Base-by-base conservation (phyloP, 1,284 basidiomycete species). In the Gomphus bonarii region DNA sequence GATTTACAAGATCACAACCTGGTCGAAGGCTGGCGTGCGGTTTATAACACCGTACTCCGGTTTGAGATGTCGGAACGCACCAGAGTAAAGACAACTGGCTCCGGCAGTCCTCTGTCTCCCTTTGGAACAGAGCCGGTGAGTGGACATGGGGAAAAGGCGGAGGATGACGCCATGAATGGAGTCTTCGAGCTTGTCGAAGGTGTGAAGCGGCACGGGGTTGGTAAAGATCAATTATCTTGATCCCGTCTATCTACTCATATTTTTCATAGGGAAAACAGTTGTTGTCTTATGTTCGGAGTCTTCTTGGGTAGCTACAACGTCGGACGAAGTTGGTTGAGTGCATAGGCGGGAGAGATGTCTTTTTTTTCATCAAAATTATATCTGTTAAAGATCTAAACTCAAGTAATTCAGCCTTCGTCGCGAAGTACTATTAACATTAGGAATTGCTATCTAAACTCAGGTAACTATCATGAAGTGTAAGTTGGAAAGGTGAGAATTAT, bases 1-100 rank as follows among this genome's bases (percentile, higher is more conserved):
- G 42, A 18, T 25, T 43, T 58, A 25, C 55, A 50, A 20, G 56
- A 61, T 49, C 36, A 50, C 18, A 68, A 65, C 8, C 67, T 71
- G 5, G 63, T 84, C n/a, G 88, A 91, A 65, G 88, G 88, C 7
- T 91, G 88, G 88, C 75, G 81, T 44, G 86, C 85, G 6, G 78
- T 87, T 16, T 68, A 89, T 61, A 77, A 77, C 12, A 75, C 86
- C 22, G 72, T 86, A 20, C 67, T 82, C 57, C 75, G 88, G 28
- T 80, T 85, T 63, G 82, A 82, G 3, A 72, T 81, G 63, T 75
- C 77, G 9, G 76, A 81, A 63, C 74, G 79, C 59, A 79, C 81
- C 63, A 73, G 77, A 58, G 64, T 76, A 33, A 74, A 67, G 16
- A 50, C n/a, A 36, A 9, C 51, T 18, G n/a, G 25, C 18, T n/a